Conservation (phyloP, 1,139 yeast species). For the Blastobotrys capitulatus region DNA sequence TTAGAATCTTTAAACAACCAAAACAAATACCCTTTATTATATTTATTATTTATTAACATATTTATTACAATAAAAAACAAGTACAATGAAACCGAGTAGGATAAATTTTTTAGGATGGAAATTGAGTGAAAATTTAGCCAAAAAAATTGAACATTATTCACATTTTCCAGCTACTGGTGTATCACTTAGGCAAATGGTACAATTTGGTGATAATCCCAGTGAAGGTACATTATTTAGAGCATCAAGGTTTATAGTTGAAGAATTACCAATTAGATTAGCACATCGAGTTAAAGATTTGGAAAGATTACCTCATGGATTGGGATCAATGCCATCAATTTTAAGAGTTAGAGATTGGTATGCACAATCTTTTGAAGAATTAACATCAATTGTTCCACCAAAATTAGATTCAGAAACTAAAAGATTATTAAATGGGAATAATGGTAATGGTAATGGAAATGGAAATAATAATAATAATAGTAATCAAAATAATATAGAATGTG, state of each 20-base stretch:
- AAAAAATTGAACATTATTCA: constrained; percentile 50
- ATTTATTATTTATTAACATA: not conserved
- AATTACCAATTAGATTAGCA: constrained; percentile 81
- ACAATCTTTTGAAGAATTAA: constrained; percentile 80
- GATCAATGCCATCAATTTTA: constrained; percentile 66
- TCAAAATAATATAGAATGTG: constrained; percentile 6
- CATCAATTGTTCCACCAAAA: constrained; percentile 38
- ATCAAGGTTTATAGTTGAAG: constrained; percentile 79
- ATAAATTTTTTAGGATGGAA: constrained; percentile 20
- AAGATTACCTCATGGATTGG: constrained; percentile 68
- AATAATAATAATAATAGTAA: constrained; percentile 15
- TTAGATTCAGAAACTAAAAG: constrained; percentile 28
- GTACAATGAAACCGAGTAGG: not conserved
- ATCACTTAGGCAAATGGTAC: constrained; percentile 86
- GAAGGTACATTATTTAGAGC: constrained; percentile 80
- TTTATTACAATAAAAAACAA: not conserved
- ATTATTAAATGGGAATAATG: constrained; percentile 23
- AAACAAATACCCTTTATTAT: not conserved
- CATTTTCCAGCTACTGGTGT: constrained; percentile 78
- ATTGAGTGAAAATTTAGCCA: constrained; percentile 29
- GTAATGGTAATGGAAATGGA: not conserved
- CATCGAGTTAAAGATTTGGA: constrained; percentile 83
- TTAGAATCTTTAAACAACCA: too few relatives aligned
- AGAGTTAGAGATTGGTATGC: constrained; percentile 88
- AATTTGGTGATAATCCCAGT: constrained; percentile 72